phyloP scores from a whole-genome alignment of 306 rosid genomes.

The Lathyrus aphaca region DNA sequence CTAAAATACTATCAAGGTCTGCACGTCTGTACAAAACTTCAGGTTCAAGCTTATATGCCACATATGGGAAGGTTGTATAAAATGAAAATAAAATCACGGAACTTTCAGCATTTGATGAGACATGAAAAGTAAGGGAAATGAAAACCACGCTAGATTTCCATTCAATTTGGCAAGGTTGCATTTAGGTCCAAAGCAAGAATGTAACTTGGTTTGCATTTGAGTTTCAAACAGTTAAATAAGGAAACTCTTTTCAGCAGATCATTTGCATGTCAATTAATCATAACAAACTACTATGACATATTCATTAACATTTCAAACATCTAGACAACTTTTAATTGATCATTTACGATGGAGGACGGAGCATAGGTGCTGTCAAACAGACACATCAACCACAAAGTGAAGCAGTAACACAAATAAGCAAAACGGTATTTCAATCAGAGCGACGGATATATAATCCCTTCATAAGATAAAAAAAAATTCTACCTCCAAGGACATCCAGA shows the following conservation, averaged over 20 bases:
- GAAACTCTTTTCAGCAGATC: background rate
- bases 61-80: background rate
- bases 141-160: slow-evolving; percentile 1
- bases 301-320: background rate
- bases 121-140: slow-evolving; percentile 12
- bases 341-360: slow-evolving; percentile 13
- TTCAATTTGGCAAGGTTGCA: background rate
- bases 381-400: slow-evolving; percentile 19
- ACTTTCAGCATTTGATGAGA: slow-evolving; percentile 12
- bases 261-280: background rate
- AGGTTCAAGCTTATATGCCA: background rate
- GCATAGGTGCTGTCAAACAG: slow-evolving; percentile 18
- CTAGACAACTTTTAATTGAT: slow-evolving; percentile 14
- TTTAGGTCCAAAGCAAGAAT: background rate
- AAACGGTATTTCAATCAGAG: slow-evolving; percentile 16
- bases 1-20: background rate
- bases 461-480: slow-evolving; percentile 30
- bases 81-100: slow-evolving; percentile 14
- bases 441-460: slow-evolving; percentile 22
- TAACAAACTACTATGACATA: slow-evolving; percentile 19
- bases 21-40: slow-evolving; percentile 8
- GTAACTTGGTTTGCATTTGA: background rate
- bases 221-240: too few relatives aligned
- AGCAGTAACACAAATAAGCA: slow-evolving; percentile 7
- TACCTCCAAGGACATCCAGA: slow-evolving; percentile 78